Base-by-base conservation (phyloP, 495 filamentous ascomycete species). In the Penicillium taxi region DNA sequence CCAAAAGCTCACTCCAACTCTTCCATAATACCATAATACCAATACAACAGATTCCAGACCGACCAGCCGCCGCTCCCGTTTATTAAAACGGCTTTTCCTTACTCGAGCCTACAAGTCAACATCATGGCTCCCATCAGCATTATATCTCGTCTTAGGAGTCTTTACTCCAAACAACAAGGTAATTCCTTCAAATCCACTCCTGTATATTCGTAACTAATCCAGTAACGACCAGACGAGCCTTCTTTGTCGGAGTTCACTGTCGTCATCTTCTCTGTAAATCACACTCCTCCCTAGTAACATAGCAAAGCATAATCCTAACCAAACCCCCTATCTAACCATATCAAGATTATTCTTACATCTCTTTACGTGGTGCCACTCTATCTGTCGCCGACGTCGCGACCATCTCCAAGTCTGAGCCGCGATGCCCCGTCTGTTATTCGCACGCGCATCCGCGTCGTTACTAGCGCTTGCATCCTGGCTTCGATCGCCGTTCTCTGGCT, bases 291-390 rank as follows among this genome's bases (percentile, higher is more conserved):
- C n/a, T n/a, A 27, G 25, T 29, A 29, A 15, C 27, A n/a, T n/a
- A n/a, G n/a, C n/a, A n/a, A n/a, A n/a, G n/a, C n/a, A n/a, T n/a
- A n/a, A n/a, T n/a, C n/a, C 18, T 25, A 17, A 16, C 9, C 9
- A n/a, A 26, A 23, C 14, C 9, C 8, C 23, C 11, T 45, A 34
- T 41, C 36, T 16, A 20, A 47, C 15, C 33, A 36, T 20, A 35
- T 28, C 15, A 30, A 89, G 76, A 58, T 88, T 36, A 55, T 80
- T 38, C 86, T 90, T 56, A 94, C 88, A 4, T 52, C 86, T 40
- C 56, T 82, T 66, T 98, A 96, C 67, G 86, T 96, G 60, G 62
- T 84, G 21, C 88, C 91, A 21, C 86, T 98, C 70, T 96, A 96
- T 63, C 63, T 90, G 44, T 91, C 80, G 15, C 48, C 75, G 5